Evolutionary conservation across 2,329 filamentous ascomycete genomes (phyloP), one percentile per base, ranked within the genome.

Genomic region (Leptographium lundbergii): DNA sequence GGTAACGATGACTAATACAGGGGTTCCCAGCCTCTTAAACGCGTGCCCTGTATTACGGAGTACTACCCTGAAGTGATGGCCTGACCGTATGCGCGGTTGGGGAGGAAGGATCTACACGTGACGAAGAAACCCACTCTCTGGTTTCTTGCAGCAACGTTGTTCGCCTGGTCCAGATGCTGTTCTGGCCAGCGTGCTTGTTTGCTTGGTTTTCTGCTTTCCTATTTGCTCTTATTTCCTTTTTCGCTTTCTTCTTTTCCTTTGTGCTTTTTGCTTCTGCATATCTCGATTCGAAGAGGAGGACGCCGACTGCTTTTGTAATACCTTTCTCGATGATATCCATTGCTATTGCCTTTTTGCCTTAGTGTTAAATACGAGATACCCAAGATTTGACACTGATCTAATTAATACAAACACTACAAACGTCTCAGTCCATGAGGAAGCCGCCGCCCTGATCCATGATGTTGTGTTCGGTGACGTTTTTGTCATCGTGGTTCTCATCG

Each of bases 381-480:
- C 59, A 50, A 36, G 55, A 42, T 57, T 57, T 45, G 50, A 55
- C 54, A 54, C 25, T 29, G 10, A 27, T 45, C 17, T 39, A 51
- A 19, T 32, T 36, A 19, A 45, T 53, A 29, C 48, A 32, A 42
- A 19, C 45, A 25, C 27, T 7, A 17, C 29, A 5, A 19, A n/a
- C 7, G 3, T 9, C 6, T 54, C 10, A 32, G 10, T 60, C 58
- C 7, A 52, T 50, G 57, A 71, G 60, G 24, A 70, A 69, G 0
- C 69, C 69, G 1, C 68, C 68, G 22, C 64, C 68, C 1, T 66
- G 64, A 45, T 71, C 67, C 27, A 69, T 66, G 24, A 63, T 68
- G 56, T 66, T 65, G 39, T 64, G 63, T 54, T 70, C 68, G 54
- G 67, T 69, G 11, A 62, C 63, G 57, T 70, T 69, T 56, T 67